These are phyloP conservation scores for Cladophialophora psammophila DNA, from an alignment of 2,329 filamentous ascomycete genomes.

Conservation along the genomic window DNA sequence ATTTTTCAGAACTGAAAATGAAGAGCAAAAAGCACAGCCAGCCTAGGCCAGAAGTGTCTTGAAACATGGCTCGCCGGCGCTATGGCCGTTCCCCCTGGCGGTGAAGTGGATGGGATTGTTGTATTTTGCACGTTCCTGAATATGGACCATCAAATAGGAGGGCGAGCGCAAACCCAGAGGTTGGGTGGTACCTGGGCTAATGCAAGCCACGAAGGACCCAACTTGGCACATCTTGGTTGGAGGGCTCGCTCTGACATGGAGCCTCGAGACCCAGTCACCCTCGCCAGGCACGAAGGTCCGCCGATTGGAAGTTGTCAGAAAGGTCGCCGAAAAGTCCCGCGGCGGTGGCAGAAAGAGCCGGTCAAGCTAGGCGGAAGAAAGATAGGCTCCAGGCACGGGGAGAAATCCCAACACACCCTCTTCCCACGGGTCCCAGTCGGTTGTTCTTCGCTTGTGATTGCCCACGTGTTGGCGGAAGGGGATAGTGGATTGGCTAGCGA, in stretches of 20 bases:
- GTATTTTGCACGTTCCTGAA: constrained; percentile 21
- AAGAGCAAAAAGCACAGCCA: constrained; percentile 22
- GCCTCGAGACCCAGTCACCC: constrained; percentile 10
- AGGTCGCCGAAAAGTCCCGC: constrained; percentile 31
- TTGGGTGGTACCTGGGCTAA: constrained; percentile 31
- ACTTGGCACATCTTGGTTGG: constrained; percentile 26
- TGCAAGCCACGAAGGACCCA: constrained; percentile 31
- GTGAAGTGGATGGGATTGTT: constrained; percentile 25
- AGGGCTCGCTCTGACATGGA: constrained; percentile 13
- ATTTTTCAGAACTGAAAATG: constrained; percentile 23
- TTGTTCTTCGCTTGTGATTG: constrained; percentile 30
- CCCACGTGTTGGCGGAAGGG: constrained; percentile 34
- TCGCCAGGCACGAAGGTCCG: constrained; percentile 34
- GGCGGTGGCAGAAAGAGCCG: constrained; percentile 15
- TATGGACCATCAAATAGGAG: constrained; percentile 33
- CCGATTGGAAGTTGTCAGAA: constrained; percentile 34
- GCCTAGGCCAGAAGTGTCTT: constrained; percentile 24
- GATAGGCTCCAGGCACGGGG: constrained; percentile 38
- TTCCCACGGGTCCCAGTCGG: constrained; percentile 19
- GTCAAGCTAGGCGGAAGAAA: constrained; percentile 34
- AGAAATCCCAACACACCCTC: constrained; percentile 31
- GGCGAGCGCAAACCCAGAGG: constrained; percentile 38
- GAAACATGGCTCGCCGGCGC: constrained; percentile 33
- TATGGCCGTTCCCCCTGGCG: constrained; percentile 12
- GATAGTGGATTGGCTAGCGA: constrained; percentile 14